A percentile compares a stretch with the other conserved stretches of the same genome.
Evolutionary conservation across 306 rosid genomes (phyloP).

Genomic region (Cucurbita moschata): DNA sequence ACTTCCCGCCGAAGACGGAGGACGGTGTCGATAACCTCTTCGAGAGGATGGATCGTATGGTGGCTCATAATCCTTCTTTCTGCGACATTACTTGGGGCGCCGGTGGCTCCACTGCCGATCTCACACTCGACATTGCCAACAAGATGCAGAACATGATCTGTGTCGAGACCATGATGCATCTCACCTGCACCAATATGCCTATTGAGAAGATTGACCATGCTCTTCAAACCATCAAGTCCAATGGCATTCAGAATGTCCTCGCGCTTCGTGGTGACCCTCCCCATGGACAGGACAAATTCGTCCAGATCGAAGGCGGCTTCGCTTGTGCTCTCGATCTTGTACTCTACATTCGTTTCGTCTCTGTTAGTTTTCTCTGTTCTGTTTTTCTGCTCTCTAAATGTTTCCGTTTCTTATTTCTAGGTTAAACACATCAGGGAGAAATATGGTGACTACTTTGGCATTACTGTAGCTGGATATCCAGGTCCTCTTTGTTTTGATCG

Average conservation of each 20-base stretch:
- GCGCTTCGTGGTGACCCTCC: slow-evolving; percentile 98
- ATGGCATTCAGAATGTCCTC: slow-evolving; percentile 89
- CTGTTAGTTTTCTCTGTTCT: not conserved
- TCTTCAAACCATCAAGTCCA: slow-evolving; percentile 61
- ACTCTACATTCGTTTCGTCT: not conserved
- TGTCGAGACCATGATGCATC: slow-evolving; percentile 94
- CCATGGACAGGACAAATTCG: slow-evolving; percentile 93
- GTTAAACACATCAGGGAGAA: slow-evolving; percentile 65
- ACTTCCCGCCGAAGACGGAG: slow-evolving; percentile 88
- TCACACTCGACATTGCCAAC: slow-evolving; percentile 76
- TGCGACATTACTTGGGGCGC: slow-evolving; percentile 99
- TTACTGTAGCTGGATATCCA: slow-evolving; percentile 97
- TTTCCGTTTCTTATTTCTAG: slow-evolving; percentile 13
- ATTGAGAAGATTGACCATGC: slow-evolving; percentile 88
- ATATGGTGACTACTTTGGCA: slow-evolving; percentile 86
- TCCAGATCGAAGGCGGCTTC: slow-evolving; percentile 77
- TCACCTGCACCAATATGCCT: slow-evolving; percentile 97
- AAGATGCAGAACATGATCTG: slow-evolving; percentile 88
- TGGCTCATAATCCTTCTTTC: slow-evolving; percentile 73
- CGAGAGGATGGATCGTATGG: slow-evolving; percentile 97
- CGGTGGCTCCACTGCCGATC: slow-evolving; percentile 87
- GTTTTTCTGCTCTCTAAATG: not conserved
- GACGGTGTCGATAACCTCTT: slow-evolving; percentile 86
- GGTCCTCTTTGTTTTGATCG: slow-evolving; percentile 21
- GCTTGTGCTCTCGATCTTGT: slow-evolving; percentile 92